Base-by-base conservation (phyloP, 2,329 filamentous ascomycete species). In the Emmonsiellopsis sp. region DNA sequence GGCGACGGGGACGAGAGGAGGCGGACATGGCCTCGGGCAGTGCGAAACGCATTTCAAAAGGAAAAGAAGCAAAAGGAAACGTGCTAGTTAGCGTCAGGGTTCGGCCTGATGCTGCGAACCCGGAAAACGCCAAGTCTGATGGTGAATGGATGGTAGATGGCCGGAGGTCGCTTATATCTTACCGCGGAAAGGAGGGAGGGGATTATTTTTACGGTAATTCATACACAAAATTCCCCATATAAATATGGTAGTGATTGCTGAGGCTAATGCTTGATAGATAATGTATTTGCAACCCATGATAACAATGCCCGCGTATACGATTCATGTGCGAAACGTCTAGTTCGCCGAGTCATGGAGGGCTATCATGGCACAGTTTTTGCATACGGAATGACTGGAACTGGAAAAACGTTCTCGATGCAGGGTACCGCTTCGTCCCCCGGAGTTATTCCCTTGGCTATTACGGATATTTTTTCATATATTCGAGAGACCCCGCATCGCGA, bases 381-480 rank as follows among this genome's bases (percentile, higher is more conserved):
- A 14, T 98, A 98, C 68, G 93, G 93, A 65, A 97, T 97, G 91
- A 98, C 93, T 3, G 93, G 93, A 57, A 97, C 93, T 0, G 93
- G 93, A 61, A 98, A 98, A 75, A 98, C 93, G 0, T 98, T 97
- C 69, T 97, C 92, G 40, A 98, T 98, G 93, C 93, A 98, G 74
- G 93, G 93, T 62, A 98, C 93, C 9, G 90, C 91, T 45, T 88
- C 88, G 2, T 95, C 90, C 40, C 93, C 93, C 1, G 93, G 93
- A 73, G 93, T 98, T 32, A 98, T 98, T 53, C 93, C 93, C 6
- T 77, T 97, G 40, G 93, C 93, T 40, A 97, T 98, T 62, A 97
- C 93, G 57, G 93, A 98, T 66, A 98, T 98, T 51, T 98, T 98
- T 70, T 97, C 93, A 0, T 98, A 96, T 69, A 98, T 98, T 61